Base-by-base conservation (phyloP, 202 grass and related monocot genomes). In the Panicum virgatum region DNA sequence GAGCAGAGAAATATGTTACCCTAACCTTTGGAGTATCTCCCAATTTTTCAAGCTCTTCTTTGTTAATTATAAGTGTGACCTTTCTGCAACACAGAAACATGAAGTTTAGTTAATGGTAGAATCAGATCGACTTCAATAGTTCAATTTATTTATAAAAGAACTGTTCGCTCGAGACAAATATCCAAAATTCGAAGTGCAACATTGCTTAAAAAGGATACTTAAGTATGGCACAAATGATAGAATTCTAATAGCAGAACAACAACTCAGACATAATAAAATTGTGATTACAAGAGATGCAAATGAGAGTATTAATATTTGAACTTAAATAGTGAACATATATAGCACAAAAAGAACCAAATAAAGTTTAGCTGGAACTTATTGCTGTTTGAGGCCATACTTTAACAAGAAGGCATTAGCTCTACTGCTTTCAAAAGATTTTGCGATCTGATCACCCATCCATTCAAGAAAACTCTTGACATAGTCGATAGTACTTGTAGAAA, bases 391-490 rank as follows among this genome's bases (percentile, higher is more conserved):
- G 25, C 34, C 78, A 87, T 89, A 98, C 92, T 84, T 95, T 64
- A 98, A 89, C 80, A 91, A 69, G 79, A 98, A 95, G 73, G 92
- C 75, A 77, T 98, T 98, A 62, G 91, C 90, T 79, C 96, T 91
- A 50, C 80, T 88, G 66, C 94, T 83, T 77, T 93, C 96, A 59
- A 98, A 98, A 81, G 90, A 93, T 84, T 95, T 98, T 40, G 92
- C 89, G 47, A 98, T 95, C 5, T 89, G 89, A 82, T 98, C 96
- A 81, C 83, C 90, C 96, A 98, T 98, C 96, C 96, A 98, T 82
- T 98, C 96, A 95, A 98, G 92, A 88, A 98, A 95, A 90, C 96
- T 95, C 89, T 98, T 98, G 62, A 95, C 96, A 88, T 80, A 98
- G 69, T 98, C 96, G 57, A 98, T 19, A 30, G 96, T 93, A 74